phyloP scores from a whole-genome alignment of 208 protist species.

The Crithidia sp. region DNA sequence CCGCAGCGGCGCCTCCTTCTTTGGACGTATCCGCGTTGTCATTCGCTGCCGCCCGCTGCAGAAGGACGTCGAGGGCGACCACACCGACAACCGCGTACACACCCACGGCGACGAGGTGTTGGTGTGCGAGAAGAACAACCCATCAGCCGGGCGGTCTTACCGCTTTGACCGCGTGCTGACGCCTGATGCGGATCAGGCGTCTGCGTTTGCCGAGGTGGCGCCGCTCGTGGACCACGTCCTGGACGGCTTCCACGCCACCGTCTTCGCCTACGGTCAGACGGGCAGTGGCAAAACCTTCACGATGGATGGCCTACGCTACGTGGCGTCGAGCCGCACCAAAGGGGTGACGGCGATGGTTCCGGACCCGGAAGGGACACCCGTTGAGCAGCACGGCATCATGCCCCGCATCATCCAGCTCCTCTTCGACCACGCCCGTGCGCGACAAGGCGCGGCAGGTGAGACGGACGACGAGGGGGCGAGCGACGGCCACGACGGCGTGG shows the following conservation, averaged over 20 bases:
- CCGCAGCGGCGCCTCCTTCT: background rate
- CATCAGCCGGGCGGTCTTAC: slow-evolving; percentile 52
- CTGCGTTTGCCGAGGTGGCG: slow-evolving; percentile 66
- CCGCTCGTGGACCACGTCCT: slow-evolving; percentile 88
- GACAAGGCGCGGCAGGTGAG: slow-evolving; percentile 27
- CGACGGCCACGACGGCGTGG: slow-evolving; percentile 33
- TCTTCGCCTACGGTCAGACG: slow-evolving; percentile 93
- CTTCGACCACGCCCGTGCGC: slow-evolving; percentile 69
- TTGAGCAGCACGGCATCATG: slow-evolving; percentile 78
- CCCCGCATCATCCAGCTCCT: slow-evolving; percentile 79
- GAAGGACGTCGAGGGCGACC: slow-evolving; percentile 27
- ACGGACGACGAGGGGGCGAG: background rate
- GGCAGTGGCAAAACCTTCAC: slow-evolving; percentile 93
- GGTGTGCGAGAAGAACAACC: slow-evolving; percentile 20
- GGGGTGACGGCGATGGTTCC: slow-evolving; percentile 14
- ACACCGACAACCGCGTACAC: slow-evolving; percentile 48
- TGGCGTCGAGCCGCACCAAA: background rate
- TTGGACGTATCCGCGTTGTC: slow-evolving; percentile 59
- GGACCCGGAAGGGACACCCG: slow-evolving; percentile 33
- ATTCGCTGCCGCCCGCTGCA: slow-evolving; percentile 75
- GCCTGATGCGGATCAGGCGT: slow-evolving; percentile 49
- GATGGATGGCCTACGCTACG: slow-evolving; percentile 82
- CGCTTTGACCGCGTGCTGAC: slow-evolving; percentile 80
- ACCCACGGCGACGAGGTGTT: slow-evolving; percentile 44
- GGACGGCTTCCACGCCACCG: slow-evolving; percentile 83